A percentile compares a stretch with the other conserved stretches of the same genome.
Conservation (phyloP, 805 yeast species). For the Yamadazyma insecticola region DNA sequence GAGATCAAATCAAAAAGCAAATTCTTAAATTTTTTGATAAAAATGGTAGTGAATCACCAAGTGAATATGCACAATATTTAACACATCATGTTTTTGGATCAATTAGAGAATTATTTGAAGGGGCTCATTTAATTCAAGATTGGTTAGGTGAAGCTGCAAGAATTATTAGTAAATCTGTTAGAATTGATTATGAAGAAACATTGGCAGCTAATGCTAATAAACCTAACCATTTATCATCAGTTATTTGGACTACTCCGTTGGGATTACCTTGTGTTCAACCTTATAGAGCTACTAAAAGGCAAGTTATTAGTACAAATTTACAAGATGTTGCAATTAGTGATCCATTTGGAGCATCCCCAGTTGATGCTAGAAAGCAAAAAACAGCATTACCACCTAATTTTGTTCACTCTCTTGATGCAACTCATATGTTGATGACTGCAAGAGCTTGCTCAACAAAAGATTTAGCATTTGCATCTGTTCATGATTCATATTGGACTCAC, state of each 20-base stretch:
- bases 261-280: constrained; percentile 98
- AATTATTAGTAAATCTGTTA: constrained; percentile 62
- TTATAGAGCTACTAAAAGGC: constrained; percentile 65
- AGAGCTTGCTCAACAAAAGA: constrained; percentile 61
- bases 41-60: constrained; percentile 24
- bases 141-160: constrained; percentile 90
- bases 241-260: constrained; percentile 96
- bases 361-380: constrained; percentile 83
- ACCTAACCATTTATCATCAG: constrained; percentile 74
- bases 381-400: constrained; percentile 95
- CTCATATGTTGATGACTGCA: constrained; percentile 93
- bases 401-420: constrained; percentile 92
- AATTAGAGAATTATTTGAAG: constrained; percentile 77
- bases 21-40: constrained; percentile 55
- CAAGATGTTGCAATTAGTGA: constrained; percentile 86
- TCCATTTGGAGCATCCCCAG: constrained; percentile 79
- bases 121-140: constrained; percentile 94
- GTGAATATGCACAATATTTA: constrained; percentile 51
- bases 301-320: constrained; percentile 70
- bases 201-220: constrained; percentile 32
- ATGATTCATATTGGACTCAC: constrained; percentile 98
- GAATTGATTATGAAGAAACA: constrained; percentile 56
- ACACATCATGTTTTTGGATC: constrained; percentile 78
- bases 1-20: constrained; percentile 80
- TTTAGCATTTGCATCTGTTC: constrained; percentile 87